A percentile compares a stretch with the other conserved stretches of the same genome.
Evolutionary conservation across 23 red algal species (phyloP).

Genomic region (Chondrus crispus): DNA sequence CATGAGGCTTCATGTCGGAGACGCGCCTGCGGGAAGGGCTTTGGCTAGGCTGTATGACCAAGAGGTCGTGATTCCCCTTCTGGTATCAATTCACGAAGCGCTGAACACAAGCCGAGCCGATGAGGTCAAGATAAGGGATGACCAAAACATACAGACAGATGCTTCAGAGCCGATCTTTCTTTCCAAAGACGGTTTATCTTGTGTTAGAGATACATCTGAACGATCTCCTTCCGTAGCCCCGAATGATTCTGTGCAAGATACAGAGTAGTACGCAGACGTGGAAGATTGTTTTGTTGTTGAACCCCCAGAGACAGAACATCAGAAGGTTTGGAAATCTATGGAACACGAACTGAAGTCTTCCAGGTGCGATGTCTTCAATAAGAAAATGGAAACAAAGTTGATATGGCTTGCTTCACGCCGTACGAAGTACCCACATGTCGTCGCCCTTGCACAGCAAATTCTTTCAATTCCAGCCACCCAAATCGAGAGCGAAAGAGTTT

Average conservation of each 20-base stretch:
- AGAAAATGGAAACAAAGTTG: not conserved
- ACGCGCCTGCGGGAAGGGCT: not conserved
- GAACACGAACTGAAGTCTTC: not conserved
- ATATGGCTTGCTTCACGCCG: not conserved
- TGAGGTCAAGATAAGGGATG: too few species aligned
- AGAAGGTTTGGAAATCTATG: not conserved
- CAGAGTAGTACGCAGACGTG: not conserved
- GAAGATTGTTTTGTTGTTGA: not conserved
- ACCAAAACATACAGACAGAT: too few species aligned
- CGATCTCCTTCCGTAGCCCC: too few species aligned
- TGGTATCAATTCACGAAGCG: not conserved
- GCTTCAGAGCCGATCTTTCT: too few species aligned
- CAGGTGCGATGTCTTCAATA: not conserved
- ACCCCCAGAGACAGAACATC: not conserved
- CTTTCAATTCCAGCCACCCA: not conserved
- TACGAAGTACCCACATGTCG: not conserved
- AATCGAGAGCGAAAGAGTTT: not conserved
- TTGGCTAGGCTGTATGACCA: not conserved
- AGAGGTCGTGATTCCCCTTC: not conserved
- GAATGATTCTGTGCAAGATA: not conserved
- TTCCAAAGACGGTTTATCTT: not conserved
- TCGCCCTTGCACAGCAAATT: not conserved
- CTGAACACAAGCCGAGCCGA: too few species aligned
- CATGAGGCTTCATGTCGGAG: not conserved
- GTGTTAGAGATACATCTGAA: too few species aligned